phyloP scores from a whole-genome alignment of 2,329 filamentous ascomycete species.

The Colletotrichum sp. region DNA sequence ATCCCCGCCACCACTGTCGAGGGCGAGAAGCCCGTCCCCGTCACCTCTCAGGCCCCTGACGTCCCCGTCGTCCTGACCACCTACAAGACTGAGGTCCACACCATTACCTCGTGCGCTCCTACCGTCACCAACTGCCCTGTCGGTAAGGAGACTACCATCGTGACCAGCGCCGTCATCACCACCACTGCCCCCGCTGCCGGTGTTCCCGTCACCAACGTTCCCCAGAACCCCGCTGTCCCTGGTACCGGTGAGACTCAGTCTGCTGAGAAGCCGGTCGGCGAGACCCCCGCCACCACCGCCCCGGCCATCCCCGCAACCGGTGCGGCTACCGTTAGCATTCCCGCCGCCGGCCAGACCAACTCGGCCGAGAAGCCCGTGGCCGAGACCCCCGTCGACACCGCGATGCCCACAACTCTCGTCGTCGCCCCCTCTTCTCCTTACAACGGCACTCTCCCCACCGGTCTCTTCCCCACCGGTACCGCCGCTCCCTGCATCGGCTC shows the following conservation, averaged over 20 bases:
- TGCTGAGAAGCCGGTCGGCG: too few relatives aligned
- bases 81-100: slow-evolving; percentile 28
- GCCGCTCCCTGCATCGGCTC: slow-evolving; percentile 7
- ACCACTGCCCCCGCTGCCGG: not conserved
- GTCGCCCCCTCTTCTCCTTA: slow-evolving; percentile 2
- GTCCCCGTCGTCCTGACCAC: slow-evolving; percentile 1
- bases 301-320: not conserved
- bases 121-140: slow-evolving; percentile 27
- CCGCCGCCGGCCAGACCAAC: not conserved
- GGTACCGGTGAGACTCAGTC: too few relatives aligned
- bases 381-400: not conserved
- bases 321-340: not conserved
- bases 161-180: slow-evolving; percentile 43
- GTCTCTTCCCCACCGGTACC: not conserved
- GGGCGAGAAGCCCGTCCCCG: slow-evolving; percentile 30
- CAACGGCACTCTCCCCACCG: slow-evolving; percentile 7
- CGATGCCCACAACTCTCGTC: slow-evolving; percentile 4
- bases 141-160: slow-evolving; percentile 6
- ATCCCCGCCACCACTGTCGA: slow-evolving; percentile 21
- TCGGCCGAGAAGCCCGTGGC: not conserved
- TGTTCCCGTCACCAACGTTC: not conserved
- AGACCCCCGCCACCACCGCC: not conserved
- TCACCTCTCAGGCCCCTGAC: slow-evolving; percentile 44
- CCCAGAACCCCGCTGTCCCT: slow-evolving; percentile 9
- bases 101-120: slow-evolving; percentile 33